phyloP scores from a whole-genome alignment of 2,329 filamentous ascomycete species.

The Colletotrichum tanaceti region DNA sequence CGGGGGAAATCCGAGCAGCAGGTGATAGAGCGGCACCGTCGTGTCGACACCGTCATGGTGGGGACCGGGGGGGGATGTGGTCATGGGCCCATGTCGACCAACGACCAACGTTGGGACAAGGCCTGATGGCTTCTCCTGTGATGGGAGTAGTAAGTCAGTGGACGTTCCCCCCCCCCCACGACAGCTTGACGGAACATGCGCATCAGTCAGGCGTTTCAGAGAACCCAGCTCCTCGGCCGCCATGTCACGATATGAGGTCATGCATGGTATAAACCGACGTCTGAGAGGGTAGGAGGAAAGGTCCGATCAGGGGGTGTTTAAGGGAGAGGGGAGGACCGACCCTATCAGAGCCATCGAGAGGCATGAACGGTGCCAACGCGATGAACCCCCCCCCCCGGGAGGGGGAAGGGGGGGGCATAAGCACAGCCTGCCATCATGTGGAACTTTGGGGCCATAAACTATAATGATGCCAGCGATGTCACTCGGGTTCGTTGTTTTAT shows the following conservation, averaged over 20 bases:
- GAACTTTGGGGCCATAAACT: constrained; percentile 24
- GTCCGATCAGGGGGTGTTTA: constrained; percentile 8
- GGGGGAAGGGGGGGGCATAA: constrained; percentile 30
- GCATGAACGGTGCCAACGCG: constrained; percentile 7
- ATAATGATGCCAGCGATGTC: constrained; percentile 16
- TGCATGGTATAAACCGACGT: background rate
- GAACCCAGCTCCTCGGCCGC: constrained; percentile 29
- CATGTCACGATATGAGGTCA: constrained; percentile 28
- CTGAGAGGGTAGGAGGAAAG: background rate
- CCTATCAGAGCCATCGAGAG: constrained; percentile 15
- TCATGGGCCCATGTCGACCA: background rate
- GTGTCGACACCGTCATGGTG: constrained; percentile 4
- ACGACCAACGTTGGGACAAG: background rate
- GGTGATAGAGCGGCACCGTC: constrained; percentile 11
- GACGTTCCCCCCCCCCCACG: too few relatives aligned
- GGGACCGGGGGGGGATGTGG: constrained; percentile 1
- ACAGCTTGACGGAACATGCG: background rate
- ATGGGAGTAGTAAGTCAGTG: background rate
- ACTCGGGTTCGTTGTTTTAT: constrained; percentile 29
- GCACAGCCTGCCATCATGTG: constrained; percentile 38
- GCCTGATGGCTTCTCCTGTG: background rate
- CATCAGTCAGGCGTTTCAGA: constrained; percentile 18
- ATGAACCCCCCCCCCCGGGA: background rate
- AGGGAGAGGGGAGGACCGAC: background rate
- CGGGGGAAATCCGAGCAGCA: constrained; percentile 9